Evolutionary conservation across 108 stramenopile species (phyloP).

Genomic region (Bacterosira constricta): DNA sequence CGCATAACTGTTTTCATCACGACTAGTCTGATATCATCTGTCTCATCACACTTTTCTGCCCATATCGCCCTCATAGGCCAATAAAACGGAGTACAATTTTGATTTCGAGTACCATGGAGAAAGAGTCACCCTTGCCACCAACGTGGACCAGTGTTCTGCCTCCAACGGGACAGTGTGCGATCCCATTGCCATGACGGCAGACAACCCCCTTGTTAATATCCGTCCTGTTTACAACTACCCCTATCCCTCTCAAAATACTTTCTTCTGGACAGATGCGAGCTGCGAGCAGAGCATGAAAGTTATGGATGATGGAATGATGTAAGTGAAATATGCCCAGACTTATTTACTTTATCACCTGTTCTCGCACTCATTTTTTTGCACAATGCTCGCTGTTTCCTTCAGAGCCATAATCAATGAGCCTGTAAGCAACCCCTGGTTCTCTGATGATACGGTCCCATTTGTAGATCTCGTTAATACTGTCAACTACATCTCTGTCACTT

Average conservation of each 20-base stretch:
- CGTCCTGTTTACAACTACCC: slow-evolving; percentile 12
- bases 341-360: not conserved
- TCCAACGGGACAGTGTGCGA: slow-evolving; percentile 36
- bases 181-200: slow-evolving; percentile 8
- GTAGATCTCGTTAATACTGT: slow-evolving; percentile 27
- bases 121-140: slow-evolving; percentile 20
- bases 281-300: slow-evolving; percentile 37
- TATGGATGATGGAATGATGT: slow-evolving; percentile 39
- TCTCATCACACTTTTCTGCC: too few relatives aligned
- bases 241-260: slow-evolving; percentile 27
- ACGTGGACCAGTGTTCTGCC: slow-evolving; percentile 25
- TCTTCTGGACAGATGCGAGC: slow-evolving; percentile 42
- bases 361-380: not conserved
- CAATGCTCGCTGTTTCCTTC: not conserved
- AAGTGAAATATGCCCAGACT: too few relatives aligned
- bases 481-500: slow-evolving; percentile 28
- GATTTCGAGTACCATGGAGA: slow-evolving; percentile 47
- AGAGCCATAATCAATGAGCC: slow-evolving; percentile 34
- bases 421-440: slow-evolving; percentile 3
- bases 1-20: too few relatives aligned
- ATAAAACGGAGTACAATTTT: slow-evolving; percentile 24
- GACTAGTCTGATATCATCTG: too few relatives aligned
- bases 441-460: slow-evolving; percentile 23
- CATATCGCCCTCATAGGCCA: too few relatives aligned
- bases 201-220: slow-evolving; percentile 25